Conservation (phyloP, 805 yeast species). For the Dipodascus geniculatus region DNA sequence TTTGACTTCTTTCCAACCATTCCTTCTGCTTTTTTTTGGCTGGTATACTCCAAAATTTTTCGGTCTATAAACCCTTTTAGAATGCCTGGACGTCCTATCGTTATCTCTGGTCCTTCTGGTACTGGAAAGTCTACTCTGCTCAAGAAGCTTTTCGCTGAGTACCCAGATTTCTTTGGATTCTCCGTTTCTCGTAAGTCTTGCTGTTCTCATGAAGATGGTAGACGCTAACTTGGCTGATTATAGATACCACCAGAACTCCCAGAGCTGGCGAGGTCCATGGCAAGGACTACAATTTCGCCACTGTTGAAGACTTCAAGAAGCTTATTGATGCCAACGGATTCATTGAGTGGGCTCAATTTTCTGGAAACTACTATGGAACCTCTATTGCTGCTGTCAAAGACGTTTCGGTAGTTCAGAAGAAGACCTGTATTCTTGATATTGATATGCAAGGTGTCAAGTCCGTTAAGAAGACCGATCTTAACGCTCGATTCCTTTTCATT, state of each 20-base stretch:
- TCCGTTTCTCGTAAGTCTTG: conserved; percentile 56
- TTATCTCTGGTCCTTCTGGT: conserved; percentile 91
- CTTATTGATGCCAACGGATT: conserved; percentile 66
- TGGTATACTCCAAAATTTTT: neutral
- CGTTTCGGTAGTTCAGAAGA: conserved; percentile 44
- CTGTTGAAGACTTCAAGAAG: conserved; percentile 67
- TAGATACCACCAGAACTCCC: conserved; percentile 81
- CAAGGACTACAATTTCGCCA: conserved; percentile 75
- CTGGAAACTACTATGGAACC: conserved; percentile 97
- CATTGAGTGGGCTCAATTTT: conserved; percentile 96
- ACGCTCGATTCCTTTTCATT: conserved; percentile 76
- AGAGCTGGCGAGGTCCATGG: conserved; percentile 88
- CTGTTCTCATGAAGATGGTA: neutral
- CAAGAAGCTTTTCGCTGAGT: conserved; percentile 82
- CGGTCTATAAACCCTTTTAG: neutral
- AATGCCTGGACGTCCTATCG: conserved; percentile 58
- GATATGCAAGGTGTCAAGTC: conserved; percentile 98
- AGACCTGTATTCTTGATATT: conserved; percentile 84
- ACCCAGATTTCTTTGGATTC: conserved; percentile 83
- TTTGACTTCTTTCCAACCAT: no score
- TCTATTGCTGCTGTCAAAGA: conserved; percentile 74
- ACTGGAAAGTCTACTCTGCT: conserved; percentile 92
- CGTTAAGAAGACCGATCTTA: conserved; percentile 70
- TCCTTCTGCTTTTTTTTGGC: no score
- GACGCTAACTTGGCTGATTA: neutral